Conservation (phyloP, 805 yeast species). For the Suhomyces xylopsoci region DNA sequence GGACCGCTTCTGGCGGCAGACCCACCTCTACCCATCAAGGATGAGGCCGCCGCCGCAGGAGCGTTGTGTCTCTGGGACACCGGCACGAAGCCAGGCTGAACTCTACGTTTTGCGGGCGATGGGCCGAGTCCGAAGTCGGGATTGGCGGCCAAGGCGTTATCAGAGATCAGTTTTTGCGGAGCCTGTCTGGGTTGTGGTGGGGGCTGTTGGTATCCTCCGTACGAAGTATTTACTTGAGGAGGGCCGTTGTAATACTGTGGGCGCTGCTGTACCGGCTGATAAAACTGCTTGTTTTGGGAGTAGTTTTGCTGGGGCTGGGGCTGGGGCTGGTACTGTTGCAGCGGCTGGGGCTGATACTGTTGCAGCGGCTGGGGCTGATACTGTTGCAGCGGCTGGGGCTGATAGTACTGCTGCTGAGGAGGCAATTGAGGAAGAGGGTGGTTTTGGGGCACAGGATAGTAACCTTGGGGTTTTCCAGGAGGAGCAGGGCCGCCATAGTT, state of each 20-base stretch:
- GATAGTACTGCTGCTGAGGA: conserved; percentile 10
- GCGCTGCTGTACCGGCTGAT: conserved; percentile 10
- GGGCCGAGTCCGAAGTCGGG: conserved; percentile 35
- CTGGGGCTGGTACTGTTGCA: conserved; percentile 13
- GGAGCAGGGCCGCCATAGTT: conserved; percentile 27
- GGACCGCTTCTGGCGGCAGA: conserved; percentile 9
- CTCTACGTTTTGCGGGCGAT: conserved; percentile 16
- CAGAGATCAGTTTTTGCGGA: conserved; percentile 30
- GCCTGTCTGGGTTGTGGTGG: conserved; percentile 10
- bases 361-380: conserved; percentile 19
- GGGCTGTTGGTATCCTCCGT: conserved; percentile 9
- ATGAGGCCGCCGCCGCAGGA: conserved; percentile 7
- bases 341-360: no score
- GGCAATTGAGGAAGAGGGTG: conserved; percentile 12
- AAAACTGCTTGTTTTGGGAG: conserved; percentile 9
- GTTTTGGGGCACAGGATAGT: conserved; percentile 4
- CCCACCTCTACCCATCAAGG: conserved; percentile 15
- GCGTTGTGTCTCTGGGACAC: conserved; percentile 15
- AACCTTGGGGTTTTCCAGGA: conserved; percentile 6
- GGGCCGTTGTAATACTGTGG: conserved; percentile 4
- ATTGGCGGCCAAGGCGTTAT: conserved; percentile 35
- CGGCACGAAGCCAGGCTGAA: conserved; percentile 20
- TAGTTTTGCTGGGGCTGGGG: conserved; percentile 8
- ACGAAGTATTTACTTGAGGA: conserved; percentile 11
- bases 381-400: conserved; percentile 16